A percentile compares a stretch with the other conserved stretches of the same genome.
These are phyloP conservation scores for Annulohypoxylon truncatum DNA, from an alignment of 2,329 filamentous ascomycete genomes.

Conservation along the genomic window DNA sequence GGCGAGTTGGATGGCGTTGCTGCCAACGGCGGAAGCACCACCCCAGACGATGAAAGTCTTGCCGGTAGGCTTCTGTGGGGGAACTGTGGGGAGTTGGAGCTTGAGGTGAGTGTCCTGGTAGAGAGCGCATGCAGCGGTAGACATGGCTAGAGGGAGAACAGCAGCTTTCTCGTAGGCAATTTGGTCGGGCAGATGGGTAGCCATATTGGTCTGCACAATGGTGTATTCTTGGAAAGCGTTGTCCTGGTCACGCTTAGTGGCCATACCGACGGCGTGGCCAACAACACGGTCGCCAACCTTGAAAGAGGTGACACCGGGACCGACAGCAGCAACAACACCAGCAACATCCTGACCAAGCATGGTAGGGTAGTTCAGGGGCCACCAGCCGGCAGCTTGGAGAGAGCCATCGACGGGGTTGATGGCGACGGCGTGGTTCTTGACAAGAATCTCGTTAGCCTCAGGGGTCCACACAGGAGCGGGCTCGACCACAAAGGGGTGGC, in stretches of 20 bases:
- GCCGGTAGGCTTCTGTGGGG: conserved; percentile 40
- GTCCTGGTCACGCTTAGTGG: conserved; percentile 37
- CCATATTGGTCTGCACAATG: conserved; percentile 41
- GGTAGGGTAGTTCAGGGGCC: conserved; percentile 50
- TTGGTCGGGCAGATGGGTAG: conserved; percentile 45
- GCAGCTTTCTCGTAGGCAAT: conserved; percentile 47
- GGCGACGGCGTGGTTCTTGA: conserved; percentile 48
- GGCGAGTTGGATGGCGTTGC: conserved; percentile 56
- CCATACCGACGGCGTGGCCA: conserved; percentile 38
- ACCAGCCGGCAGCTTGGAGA: conserved; percentile 48
- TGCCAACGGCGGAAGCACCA: conserved; percentile 57
- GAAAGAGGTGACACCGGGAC: conserved; percentile 43
- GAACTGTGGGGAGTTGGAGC: conserved; percentile 44
- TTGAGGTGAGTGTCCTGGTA: conserved; percentile 43
- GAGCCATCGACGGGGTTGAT: conserved; percentile 51
- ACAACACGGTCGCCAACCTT: conserved; percentile 50
- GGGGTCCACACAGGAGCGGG: conserved; percentile 40
- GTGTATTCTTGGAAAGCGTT: conserved; percentile 51
- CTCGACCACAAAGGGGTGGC: conserved; percentile 40
- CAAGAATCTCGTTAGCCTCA: conserved; percentile 43
- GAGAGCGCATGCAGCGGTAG: conserved; percentile 48
- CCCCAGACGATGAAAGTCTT: conserved; percentile 47
- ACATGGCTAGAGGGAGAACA: conserved; percentile 48
- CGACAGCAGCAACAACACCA: conserved; percentile 50
- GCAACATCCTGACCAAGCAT: conserved; percentile 51